Percentiles rank a stretch among this genome's conserved stretches.
Evolutionary conservation across 2,329 filamentous ascomycete species (phyloP).

Genomic region (Capronia coronata): DNA sequence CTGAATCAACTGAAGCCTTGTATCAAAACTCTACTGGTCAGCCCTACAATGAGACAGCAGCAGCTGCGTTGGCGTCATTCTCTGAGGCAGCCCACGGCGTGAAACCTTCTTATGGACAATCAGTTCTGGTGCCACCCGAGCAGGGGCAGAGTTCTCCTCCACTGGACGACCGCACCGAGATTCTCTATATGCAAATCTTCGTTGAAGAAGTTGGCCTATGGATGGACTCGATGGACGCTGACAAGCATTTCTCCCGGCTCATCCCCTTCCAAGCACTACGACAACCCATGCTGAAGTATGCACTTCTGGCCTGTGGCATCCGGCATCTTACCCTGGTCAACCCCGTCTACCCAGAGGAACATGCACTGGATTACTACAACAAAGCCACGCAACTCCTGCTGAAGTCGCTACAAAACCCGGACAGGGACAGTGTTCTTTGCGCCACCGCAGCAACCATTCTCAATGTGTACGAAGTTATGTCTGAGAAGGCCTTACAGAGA

Average conservation of each 20-base stretch:
- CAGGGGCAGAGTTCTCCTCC: conserved; percentile 46
- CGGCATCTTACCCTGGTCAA: conserved; percentile 70
- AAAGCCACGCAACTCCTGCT: conserved; percentile 73
- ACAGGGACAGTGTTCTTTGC: conserved; percentile 75
- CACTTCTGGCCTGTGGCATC: conserved; percentile 80
- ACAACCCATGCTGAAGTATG: conserved; percentile 82
- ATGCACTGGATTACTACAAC: conserved; percentile 77
- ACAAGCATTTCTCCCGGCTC: conserved; percentile 77
- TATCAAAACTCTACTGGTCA: conserved; percentile 36
- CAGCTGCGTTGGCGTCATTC: conserved; percentile 30
- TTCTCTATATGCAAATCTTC: conserved; percentile 86
- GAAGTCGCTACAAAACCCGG: conserved; percentile 71
- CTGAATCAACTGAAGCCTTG: conserved; percentile 39
- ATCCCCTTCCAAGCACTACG: conserved; percentile 77
- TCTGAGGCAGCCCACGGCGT: conserved; percentile 32
- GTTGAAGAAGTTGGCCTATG: conserved; percentile 83
- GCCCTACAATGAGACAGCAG: conserved; percentile 29
- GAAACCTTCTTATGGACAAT: conserved; percentile 19
- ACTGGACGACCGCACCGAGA: conserved; percentile 67
- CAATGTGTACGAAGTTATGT: conserved; percentile 92
- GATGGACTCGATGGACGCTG: conserved; percentile 86
- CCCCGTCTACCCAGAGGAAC: conserved; percentile 62
- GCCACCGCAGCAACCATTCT: conserved; percentile 81
- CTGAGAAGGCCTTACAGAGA: conserved; percentile 66
- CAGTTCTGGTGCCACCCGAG: conserved; percentile 19